These are phyloP conservation scores for Sextonia rubra DNA, from an alignment of 164 flowering plant genomes.

Conservation along the genomic window DNA sequence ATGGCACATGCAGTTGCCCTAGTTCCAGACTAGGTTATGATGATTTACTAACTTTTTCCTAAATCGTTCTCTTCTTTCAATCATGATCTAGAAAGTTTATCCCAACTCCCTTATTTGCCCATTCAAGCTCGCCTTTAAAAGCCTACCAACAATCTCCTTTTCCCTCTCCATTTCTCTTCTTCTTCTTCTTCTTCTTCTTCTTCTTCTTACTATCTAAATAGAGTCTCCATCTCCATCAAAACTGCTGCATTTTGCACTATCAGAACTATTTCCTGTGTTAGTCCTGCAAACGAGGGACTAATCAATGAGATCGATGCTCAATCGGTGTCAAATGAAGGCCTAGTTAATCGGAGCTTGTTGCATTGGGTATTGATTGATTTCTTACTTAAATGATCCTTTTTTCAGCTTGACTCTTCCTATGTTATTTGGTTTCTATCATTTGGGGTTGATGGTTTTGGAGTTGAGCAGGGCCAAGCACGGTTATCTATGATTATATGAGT, in stretches of 20 bases:
- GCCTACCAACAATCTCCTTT: not conserved
- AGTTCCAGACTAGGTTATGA: no score
- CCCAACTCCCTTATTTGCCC: not conserved
- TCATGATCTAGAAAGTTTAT: no score
- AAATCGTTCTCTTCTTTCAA: no score
- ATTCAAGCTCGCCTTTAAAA: not conserved
- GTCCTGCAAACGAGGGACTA: not conserved
- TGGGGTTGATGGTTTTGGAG: not conserved
- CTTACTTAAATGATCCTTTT: not conserved
- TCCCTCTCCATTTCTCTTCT: not conserved
- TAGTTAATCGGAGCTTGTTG: slow-evolving; percentile 61
- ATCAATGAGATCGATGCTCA: not conserved
- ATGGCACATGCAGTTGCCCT: no score
- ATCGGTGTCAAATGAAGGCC: no score
- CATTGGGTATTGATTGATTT: slow-evolving; percentile 51
- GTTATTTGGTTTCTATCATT: not conserved
- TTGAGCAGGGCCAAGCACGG: slow-evolving; percentile 86
- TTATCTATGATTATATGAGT: slow-evolving; percentile 68
- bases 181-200: no score
- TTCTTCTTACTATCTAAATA: not conserved
- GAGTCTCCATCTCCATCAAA: not conserved
- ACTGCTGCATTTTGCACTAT: not conserved
- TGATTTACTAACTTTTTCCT: no score
- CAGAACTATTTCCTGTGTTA: not conserved
- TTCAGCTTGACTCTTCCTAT: not conserved